phyloP scores from a whole-genome alignment of 176 grass and related monocot genomes.

The Zizania latifolia region DNA sequence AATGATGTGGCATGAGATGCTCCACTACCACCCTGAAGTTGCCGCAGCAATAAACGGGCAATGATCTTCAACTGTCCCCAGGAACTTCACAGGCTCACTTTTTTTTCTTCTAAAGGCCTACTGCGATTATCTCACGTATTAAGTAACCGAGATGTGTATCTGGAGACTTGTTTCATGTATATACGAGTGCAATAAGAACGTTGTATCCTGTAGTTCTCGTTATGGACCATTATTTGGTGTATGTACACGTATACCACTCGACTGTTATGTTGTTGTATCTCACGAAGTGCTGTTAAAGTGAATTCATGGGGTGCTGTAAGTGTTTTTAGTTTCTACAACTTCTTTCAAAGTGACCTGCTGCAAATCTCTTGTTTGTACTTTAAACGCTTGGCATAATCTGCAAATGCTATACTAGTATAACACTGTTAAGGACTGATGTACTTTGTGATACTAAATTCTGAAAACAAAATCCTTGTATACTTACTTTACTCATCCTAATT shows the following conservation, averaged over 20 bases:
- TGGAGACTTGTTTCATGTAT: constrained; percentile 21
- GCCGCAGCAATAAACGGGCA: constrained; percentile 19
- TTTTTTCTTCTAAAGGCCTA: constrained; percentile 1
- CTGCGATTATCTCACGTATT: constrained; percentile 8
- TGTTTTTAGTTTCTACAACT: too few relatives aligned
- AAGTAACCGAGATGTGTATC: constrained; percentile 17
- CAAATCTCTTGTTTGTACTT: too few relatives aligned
- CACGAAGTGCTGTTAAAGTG: too few relatives aligned
- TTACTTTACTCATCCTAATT: neutral
- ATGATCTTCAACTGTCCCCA: neutral
- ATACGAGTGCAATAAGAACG: constrained; percentile 34
- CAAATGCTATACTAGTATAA: neutral
- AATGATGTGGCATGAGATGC: constrained; percentile 64
- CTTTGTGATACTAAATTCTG: neutral
- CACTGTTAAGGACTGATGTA: neutral
- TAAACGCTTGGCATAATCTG: neutral
- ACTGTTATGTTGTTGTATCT: constrained; percentile 29
- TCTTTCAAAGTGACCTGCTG: too few relatives aligned
- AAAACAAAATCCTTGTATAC: too few relatives aligned
- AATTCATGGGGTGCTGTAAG: constrained; percentile 1
- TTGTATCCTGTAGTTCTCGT: constrained; percentile 31
- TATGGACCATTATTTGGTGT: constrained; percentile 34
- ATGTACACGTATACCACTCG: constrained; percentile 10
- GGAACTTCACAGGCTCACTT: neutral
- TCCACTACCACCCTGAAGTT: constrained; percentile 50